Evolutionary conservation across 2,329 filamentous ascomycete genomes (phyloP).

Genomic region (Fusarium tanahbumbuense): DNA sequence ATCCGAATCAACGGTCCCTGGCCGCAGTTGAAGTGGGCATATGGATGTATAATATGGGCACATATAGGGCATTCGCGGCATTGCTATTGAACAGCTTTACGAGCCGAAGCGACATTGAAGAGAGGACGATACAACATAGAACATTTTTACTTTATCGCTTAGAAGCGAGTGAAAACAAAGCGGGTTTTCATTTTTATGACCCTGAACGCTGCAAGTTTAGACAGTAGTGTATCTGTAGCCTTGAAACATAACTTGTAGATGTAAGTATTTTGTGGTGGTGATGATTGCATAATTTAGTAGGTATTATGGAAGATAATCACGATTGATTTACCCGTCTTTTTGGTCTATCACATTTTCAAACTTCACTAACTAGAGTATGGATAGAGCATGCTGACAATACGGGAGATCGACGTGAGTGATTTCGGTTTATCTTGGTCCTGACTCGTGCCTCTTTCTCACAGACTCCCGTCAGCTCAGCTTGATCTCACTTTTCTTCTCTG

Average conservation of each 20-base stretch:
- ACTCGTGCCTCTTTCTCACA: conserved; percentile 33
- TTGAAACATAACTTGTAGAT: neutral
- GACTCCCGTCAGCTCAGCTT: neutral
- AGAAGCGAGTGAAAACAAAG: conserved; percentile 5
- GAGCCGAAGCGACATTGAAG: conserved; percentile 25
- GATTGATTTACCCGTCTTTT: neutral
- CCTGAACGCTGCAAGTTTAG: neutral
- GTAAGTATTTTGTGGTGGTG: neutral
- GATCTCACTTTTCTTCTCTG: neutral
- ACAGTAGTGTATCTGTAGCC: neutral
- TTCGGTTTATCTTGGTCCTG: conserved; percentile 21
- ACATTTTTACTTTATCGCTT: conserved; percentile 9
- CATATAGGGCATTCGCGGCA: conserved; percentile 35
- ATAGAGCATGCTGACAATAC: conserved; percentile 25
- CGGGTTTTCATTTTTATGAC: neutral
- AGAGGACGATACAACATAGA: conserved; percentile 20
- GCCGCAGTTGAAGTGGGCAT: neutral
- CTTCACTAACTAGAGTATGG: conserved; percentile 2
- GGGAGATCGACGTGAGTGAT: conserved; percentile 46
- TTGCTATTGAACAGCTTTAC: conserved; percentile 1
- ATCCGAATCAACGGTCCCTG: conserved; percentile 30
- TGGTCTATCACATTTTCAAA: neutral
- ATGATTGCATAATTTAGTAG: neutral
- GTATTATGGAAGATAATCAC: neutral
- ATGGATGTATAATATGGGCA: conserved; percentile 31